Evolutionary conservation across 768 basidiomycete genomes (phyloP), one percentile per base, ranked within the genome.

Genomic region (Rickenella mellea): DNA sequence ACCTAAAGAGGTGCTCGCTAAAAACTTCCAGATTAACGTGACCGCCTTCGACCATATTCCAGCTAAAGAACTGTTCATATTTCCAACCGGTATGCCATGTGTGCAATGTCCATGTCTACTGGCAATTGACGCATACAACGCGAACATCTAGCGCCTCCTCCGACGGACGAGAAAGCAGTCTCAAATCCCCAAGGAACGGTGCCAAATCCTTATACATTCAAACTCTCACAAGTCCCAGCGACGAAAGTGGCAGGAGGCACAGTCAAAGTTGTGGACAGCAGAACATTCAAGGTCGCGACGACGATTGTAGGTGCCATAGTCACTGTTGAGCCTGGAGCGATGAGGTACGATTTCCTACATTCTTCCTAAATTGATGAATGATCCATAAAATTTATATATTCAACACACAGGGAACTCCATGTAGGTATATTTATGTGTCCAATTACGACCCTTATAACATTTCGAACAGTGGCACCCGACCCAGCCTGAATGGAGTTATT

Each of bases 241-340:
- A 67, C 62, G 0, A 58, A 60, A 32, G 64, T 68, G 33, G 62
- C 63, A 11, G 79, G 79, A 27, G 81, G 81, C 6, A 62, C 69
- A 3, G 67, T 76, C 47, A 81, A 80, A 55, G 65, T 80, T 12
- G 68, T 77, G 8, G 80, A 83, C 51, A 68, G 70, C 0, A 58
- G 58, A 20, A 67, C 68, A 2, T 83, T 83, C 59, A 59, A 60
- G 15, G 70, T 71, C 6, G 53, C 80, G 2, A 60, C 68, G 27
- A 76, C 70, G 1, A 69, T 80, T 27, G 68, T 72, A 14, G 71
- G 68, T 3, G 80, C 69, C 4, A 76, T 80, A 44, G 73, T 81
- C 2, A 66, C 60, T 2, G 68, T 82, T 22, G 69, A 79, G 42
- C 70, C 67, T 25, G 78, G 74, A n/a, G 79, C 73, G 7, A 70